A percentile compares a stretch with the other conserved stretches of the same genome.
phyloP scores from a whole-genome alignment of 495 filamentous ascomycete species.

The Amphirosellinia nigrospora region DNA sequence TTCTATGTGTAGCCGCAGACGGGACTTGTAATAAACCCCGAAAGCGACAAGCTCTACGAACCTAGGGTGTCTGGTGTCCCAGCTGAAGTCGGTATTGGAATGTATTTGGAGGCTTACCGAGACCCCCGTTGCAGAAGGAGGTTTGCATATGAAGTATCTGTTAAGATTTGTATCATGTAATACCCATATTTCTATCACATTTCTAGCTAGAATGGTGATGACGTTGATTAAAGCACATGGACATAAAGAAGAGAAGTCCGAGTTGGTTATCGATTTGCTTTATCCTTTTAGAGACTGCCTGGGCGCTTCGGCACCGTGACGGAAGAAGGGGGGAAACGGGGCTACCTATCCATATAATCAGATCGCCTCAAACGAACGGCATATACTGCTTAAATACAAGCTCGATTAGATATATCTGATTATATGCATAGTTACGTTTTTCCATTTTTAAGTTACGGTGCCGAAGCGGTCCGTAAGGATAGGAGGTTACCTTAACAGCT shows the following conservation, averaged over 20 bases:
- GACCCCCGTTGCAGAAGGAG: not conserved
- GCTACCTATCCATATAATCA: too few relatives aligned
- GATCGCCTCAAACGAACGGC: too few relatives aligned
- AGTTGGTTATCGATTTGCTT: not conserved
- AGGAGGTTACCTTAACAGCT: too few relatives aligned
- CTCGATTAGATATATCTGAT: too few relatives aligned
- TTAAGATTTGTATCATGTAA: slow-evolving; percentile 6
- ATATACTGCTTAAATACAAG: too few relatives aligned
- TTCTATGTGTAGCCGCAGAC: not conserved
- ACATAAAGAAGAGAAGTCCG: not conserved
- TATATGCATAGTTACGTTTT: too few relatives aligned
- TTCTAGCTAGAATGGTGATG: not conserved
- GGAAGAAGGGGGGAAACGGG: too few relatives aligned
- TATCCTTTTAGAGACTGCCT: too few relatives aligned
- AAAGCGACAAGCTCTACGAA: not conserved
- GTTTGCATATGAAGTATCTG: slow-evolving; percentile 13
- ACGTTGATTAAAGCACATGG: not conserved
- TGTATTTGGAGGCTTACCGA: not conserved
- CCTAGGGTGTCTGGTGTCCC: slow-evolving; percentile 3
- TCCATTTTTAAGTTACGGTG: too few relatives aligned
- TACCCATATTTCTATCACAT: not conserved
- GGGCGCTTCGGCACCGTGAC: too few relatives aligned
- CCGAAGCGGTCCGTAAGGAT: too few relatives aligned
- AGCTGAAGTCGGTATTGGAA: not conserved
- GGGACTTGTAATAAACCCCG: not conserved